Percentiles rank a stretch among this genome's conserved stretches.
These are phyloP conservation scores for Cadophora malorum DNA, from an alignment of 2,329 filamentous ascomycete species.

Conservation along the genomic window DNA sequence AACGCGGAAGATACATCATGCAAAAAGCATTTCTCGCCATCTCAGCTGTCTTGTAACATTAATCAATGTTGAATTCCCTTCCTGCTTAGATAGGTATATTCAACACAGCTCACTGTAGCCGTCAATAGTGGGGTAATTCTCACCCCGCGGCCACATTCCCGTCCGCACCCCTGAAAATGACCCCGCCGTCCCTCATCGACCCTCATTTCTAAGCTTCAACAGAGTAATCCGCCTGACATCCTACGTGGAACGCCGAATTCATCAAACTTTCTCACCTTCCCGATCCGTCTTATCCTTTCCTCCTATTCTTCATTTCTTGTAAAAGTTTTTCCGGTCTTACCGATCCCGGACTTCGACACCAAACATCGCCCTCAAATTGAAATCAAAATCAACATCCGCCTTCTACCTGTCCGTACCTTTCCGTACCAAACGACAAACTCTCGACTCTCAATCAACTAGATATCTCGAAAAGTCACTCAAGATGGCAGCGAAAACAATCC, in stretches of 20 bases:
- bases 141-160: not conserved
- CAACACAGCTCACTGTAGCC: not conserved
- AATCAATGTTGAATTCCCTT: not conserved
- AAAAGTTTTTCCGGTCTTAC: not conserved
- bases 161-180: slow-evolving; percentile 4
- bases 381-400: too few species aligned
- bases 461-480: not conserved
- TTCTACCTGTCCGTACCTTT: too few species aligned
- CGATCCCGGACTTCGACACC: too few species aligned
- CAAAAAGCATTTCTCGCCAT: not conserved
- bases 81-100: not conserved
- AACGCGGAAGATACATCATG: too few species aligned
- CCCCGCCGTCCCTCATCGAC: not conserved
- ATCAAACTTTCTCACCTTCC: not conserved
- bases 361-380: too few species aligned
- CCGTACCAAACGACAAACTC: too few species aligned
- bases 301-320: not conserved
- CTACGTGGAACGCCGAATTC: not conserved
- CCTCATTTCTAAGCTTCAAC: not conserved
- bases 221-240: not conserved
- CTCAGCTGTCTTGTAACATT: not conserved
- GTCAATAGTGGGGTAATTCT: slow-evolving; percentile 2
- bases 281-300: not conserved
- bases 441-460: not conserved
- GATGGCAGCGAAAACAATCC: slow-evolving; percentile 48